Evolutionary conservation across 208 protist genomes (phyloP), one percentile per base, ranked within the genome.

Genomic region (Leishmania braziliensis): DNA sequence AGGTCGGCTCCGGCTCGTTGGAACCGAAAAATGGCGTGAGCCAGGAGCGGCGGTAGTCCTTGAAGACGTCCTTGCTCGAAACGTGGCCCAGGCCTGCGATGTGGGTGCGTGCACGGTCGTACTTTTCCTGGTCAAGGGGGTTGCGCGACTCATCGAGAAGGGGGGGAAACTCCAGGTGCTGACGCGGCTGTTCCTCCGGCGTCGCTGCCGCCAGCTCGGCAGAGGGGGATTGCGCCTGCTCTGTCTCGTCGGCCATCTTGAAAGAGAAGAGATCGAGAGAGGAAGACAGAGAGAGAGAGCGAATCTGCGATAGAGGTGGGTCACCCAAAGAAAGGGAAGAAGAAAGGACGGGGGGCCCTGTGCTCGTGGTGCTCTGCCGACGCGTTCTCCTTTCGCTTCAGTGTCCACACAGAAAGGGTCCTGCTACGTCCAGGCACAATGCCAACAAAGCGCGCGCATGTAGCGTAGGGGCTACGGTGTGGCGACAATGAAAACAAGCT

Each of bases 1-100:
- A 63, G 51, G 87, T 76, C 51, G 83, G 85, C 84, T 95, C 89
- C 26, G 87, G 82, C 33, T 86, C 83, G 74, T 97, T 95, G 62
- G 92, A 75, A 62, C 92, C 92, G 68, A 97, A 97, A 80, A 95
- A 97, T 23, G 92, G 91, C 2, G 93, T 90, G 33, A 96, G 81
- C 80, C 75, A 93, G 20, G 89, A 93, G 5, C 86, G 93, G 53
- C 85, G 86, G 60, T 88, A 91, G 39, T 89, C 58, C 50, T 86
- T 81, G 71, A 93, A 94, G 18, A 77, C 82, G 39, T 91, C 86
- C 10, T 68, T 79, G 29, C 69, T 80, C 6, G 51, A 77, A 63
- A 77, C 54, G 43, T 87, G 84, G 2, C 79, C 84, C 9, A 87
- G 56, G 9, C 80, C 74, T 0, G 50, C 72, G 29, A 84, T 60